Base-by-base conservation (phyloP, 1,139 yeast species). In the Yamadazyma spencermartinsiae region DNA sequence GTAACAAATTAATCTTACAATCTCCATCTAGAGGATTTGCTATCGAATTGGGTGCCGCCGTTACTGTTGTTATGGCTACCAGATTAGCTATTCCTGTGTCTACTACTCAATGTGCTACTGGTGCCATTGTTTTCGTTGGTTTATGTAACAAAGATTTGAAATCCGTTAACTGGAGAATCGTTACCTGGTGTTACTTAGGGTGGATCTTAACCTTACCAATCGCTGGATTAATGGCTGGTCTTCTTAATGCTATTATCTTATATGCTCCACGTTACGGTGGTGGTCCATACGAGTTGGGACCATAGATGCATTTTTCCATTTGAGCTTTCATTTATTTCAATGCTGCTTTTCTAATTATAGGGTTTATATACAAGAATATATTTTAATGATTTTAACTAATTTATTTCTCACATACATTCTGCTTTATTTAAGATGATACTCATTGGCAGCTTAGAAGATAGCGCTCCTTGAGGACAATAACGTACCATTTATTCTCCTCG, bases 11-110 rank as follows among this genome's bases (percentile, higher is more conserved):
- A 62, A 84, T 85, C 43, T 72, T 82, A 51, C 89, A 82, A 65
- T 82, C 90, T 1, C 94, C 94, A 35, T 73, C 88, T 4, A 74
- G 92, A 63, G 92, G 92, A n/a, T 85, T 82, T 55, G 65, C 86
- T 14, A 80, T 83, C 56, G 94, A 84, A 63, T 68, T 84, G 40
- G 92, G 90, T 45, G 88, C 90, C 41, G 92, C 92, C 34, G 65
- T 82, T 39, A 83, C 92, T 11, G 79, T 82, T 12, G 82, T 82
- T 30, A 74, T 85, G 78, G 90, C 92, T 31, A 80, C 92, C 12
- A 84, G 82, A 60, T 70, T 84, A 48, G 68, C 74, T 3, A 78
- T 84, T 46, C 92, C 92, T 30, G 78, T 83, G 33, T 82, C 89
- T 11, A 84, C 92, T 26, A 84, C 92, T 7, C 90, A 84, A 61